phyloP scores from a whole-genome alignment of 1,284 basidiomycete species.

The Exobasidium rhododendri region DNA sequence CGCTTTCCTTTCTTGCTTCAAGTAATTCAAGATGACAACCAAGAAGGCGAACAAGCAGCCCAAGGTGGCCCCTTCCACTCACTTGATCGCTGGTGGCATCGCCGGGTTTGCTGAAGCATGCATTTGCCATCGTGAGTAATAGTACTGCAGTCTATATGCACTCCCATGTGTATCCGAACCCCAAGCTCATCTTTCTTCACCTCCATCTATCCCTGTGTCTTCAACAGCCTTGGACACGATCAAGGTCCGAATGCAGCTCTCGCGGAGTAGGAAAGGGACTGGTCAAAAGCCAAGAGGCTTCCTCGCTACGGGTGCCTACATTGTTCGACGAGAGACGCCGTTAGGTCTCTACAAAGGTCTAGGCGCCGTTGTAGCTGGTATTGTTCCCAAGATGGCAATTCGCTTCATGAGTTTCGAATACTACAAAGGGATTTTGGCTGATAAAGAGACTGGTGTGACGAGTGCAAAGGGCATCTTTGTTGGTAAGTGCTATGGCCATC shows the following conservation, averaged over 20 bases:
- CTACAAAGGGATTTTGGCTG: slow-evolving; percentile 80
- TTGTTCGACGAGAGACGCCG: slow-evolving; percentile 85
- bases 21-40: no score
- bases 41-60: slow-evolving; percentile 35
- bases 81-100: slow-evolving; percentile 54
- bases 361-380: slow-evolving; percentile 86
- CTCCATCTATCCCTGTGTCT: slow-evolving; percentile 1
- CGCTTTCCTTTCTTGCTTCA: no score
- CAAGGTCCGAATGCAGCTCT: slow-evolving; percentile 93
- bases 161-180: background rate
- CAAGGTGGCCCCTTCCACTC: slow-evolving; percentile 52
- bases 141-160: background rate
- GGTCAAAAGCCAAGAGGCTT: slow-evolving; percentile 74
- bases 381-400: slow-evolving; percentile 99
- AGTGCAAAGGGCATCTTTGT: slow-evolving; percentile 70
- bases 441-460: slow-evolving; percentile 73
- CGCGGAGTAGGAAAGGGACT: slow-evolving; percentile 35
- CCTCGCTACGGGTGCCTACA: slow-evolving; percentile 84
- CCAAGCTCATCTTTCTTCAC: background rate
- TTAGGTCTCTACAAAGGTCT: slow-evolving; percentile 97
- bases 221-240: slow-evolving; percentile 73
- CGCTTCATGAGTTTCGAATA: slow-evolving; percentile 96
- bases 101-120: slow-evolving; percentile 54
- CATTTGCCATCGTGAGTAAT: slow-evolving; percentile 53
- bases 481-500: slow-evolving; percentile 18